Evolutionary conservation across 495 filamentous ascomycete species (phyloP).

Genomic region (Echria macrotheca): DNA sequence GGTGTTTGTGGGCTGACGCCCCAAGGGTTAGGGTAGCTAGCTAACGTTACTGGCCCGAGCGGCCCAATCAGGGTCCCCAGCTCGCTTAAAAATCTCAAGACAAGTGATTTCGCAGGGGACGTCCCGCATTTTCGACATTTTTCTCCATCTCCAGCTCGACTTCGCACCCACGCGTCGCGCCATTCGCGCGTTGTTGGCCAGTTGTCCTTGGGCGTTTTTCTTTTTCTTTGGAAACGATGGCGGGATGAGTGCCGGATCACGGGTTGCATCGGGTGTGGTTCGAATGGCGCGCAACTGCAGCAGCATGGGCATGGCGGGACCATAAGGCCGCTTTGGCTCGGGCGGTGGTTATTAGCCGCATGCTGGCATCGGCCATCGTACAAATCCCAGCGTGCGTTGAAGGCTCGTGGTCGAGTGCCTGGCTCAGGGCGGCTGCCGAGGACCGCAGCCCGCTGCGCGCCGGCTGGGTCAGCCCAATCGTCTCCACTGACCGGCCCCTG

Average conservation of each 20-base stretch:
- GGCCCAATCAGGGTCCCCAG: not conserved
- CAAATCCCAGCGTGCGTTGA: no score
- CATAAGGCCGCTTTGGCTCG: no score
- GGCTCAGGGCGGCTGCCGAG: no score
- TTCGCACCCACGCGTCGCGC: no score
- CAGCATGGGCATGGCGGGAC: no score
- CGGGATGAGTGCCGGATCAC: no score
- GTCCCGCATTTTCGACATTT: not conserved
- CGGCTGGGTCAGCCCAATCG: slow-evolving; percentile 6
- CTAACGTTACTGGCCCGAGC: not conserved
- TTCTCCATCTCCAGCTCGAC: not conserved
- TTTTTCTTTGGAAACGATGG: no score
- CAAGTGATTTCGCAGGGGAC: no score
- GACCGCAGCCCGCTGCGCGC: slow-evolving; percentile 15
- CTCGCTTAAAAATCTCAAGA: no score
- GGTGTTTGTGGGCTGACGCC: slow-evolving; percentile 4
- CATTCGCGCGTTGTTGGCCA: no score
- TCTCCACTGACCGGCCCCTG: slow-evolving; percentile 2
- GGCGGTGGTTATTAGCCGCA: slow-evolving; percentile 12
- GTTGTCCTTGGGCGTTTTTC: no score
- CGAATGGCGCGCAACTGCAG: not conserved
- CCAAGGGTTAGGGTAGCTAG: slow-evolving; percentile 2
- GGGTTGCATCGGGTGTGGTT: no score
- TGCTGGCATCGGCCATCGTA: slow-evolving; percentile 4
- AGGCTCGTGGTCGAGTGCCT: slow-evolving; percentile 23